phyloP scores from a whole-genome alignment of 805 yeast species.

The Ogataea parapolymorpha region DNA sequence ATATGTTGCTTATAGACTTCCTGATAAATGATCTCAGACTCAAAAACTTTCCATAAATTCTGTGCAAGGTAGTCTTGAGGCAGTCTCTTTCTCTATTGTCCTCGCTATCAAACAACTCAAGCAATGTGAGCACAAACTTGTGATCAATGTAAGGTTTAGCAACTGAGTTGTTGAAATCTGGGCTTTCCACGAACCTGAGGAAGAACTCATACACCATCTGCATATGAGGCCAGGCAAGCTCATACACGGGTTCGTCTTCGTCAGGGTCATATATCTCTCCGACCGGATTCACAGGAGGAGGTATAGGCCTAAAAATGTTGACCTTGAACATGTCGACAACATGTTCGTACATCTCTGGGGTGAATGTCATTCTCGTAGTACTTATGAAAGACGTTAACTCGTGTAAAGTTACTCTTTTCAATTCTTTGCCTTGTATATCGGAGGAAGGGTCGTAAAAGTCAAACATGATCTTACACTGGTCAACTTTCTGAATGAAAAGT shows the following conservation, averaged over 20 bases:
- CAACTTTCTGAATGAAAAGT: constrained; percentile 81
- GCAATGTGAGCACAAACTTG: constrained; percentile 70
- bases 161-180: constrained; percentile 87
- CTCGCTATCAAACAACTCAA: constrained; percentile 92
- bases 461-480: constrained; percentile 91
- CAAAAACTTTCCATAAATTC: constrained; percentile 93
- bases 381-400: constrained; percentile 88
- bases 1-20: constrained; percentile 87
- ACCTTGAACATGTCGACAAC: constrained; percentile 86
- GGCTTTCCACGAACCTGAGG: constrained; percentile 86
- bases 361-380: constrained; percentile 75
- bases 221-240: constrained; percentile 99
- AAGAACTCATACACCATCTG: constrained; percentile 94
- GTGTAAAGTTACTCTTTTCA: constrained; percentile 80
- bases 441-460: constrained; percentile 92
- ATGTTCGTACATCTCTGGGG: constrained; percentile 86
- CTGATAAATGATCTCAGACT: constrained; percentile 87
- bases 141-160: constrained; percentile 96
- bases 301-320: constrained; percentile 91
- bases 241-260: constrained; percentile 96
- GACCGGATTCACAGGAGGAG: constrained; percentile 96
- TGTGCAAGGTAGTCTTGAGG: constrained; percentile 88
- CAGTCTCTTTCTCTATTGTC: constrained; percentile 96
- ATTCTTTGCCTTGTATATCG: constrained; percentile 89
- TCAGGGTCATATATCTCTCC: constrained; percentile 98